Conservation (phyloP, 2,329 filamentous ascomycete genomes). For the Cladosporium halotolerans region DNA sequence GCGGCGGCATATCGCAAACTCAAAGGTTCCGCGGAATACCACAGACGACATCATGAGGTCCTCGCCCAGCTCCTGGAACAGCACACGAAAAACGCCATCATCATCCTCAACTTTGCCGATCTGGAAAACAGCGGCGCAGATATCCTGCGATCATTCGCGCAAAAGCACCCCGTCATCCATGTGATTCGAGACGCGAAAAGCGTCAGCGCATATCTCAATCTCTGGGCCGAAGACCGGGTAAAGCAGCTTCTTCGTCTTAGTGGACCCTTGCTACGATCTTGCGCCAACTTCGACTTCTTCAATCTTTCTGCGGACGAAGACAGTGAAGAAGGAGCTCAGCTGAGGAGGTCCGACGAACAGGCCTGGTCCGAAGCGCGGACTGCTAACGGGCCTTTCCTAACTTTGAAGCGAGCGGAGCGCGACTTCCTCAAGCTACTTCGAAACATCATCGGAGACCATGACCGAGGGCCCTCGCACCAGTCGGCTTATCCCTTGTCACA, state of each 20-base stretch:
- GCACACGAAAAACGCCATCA: conserved; percentile 57
- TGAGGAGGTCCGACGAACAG: conserved; percentile 27
- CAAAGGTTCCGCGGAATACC: conserved; percentile 57
- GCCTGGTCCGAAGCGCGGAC: conserved; percentile 17
- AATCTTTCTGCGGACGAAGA: conserved; percentile 51
- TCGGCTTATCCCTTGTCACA: conserved; percentile 60
- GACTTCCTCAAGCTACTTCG: conserved; percentile 65
- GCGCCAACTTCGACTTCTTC: conserved; percentile 71
- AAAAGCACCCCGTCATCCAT: conserved; percentile 64
- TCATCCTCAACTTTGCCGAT: conserved; percentile 65
- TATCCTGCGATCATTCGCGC: conserved; percentile 56
- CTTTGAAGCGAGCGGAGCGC: conserved; percentile 60
- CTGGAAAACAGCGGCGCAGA: conserved; percentile 59
- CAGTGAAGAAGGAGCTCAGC: not conserved
- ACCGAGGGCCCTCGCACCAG: conserved; percentile 51
- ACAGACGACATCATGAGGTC: conserved; percentile 56
- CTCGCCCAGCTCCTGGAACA: conserved; percentile 54
- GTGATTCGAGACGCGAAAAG: conserved; percentile 59
- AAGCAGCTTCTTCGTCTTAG: conserved; percentile 53
- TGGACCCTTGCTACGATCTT: conserved; percentile 55
- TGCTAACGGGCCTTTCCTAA: conserved; percentile 54
- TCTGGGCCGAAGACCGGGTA: conserved; percentile 50
- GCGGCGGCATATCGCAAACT: conserved; percentile 58
- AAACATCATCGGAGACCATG: conserved; percentile 49
- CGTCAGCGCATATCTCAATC: conserved; percentile 55